These are phyloP conservation scores for Gnaphalium uliginosum DNA, from an alignment of 129 eudicot genomes.

Conservation along the genomic window DNA sequence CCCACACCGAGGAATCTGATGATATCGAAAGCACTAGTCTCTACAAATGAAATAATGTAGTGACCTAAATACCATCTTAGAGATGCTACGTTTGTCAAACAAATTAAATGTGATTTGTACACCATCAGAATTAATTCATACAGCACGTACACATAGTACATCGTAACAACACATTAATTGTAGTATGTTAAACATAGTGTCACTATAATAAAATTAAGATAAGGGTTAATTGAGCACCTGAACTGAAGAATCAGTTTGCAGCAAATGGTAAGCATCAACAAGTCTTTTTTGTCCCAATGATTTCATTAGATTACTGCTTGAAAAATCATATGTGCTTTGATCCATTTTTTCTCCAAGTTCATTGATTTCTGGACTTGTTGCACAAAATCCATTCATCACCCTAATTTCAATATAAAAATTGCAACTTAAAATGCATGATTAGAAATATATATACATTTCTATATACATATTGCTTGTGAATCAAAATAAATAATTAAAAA, in stretches of 20 bases:
- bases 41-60: conserved; percentile 32
- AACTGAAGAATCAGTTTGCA: conserved; percentile 53
- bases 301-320: conserved; percentile 22
- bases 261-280: conserved; percentile 50
- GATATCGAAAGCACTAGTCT: conserved; percentile 54
- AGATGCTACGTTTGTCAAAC: neutral
- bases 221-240: conserved; percentile 37
- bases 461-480: neutral
- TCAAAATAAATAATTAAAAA: neutral
- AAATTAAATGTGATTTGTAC: too few species aligned
- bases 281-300: conserved; percentile 49
- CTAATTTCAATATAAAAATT: conserved; percentile 31
- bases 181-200: neutral
- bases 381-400: conserved; percentile 35
- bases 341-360: conserved; percentile 19
- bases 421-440: neutral
- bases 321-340: conserved; percentile 18
- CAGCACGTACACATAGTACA: neutral
- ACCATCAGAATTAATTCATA: too few species aligned
- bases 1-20: conserved; percentile 60
- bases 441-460: neutral
- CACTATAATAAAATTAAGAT: neutral
- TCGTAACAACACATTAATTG: neutral
- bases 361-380: conserved; percentile 26
- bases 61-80: neutral